Evolutionary conservation across 1,284 basidiomycete genomes (phyloP).

Genomic region (Rhodotorula mucilaginosa): DNA sequence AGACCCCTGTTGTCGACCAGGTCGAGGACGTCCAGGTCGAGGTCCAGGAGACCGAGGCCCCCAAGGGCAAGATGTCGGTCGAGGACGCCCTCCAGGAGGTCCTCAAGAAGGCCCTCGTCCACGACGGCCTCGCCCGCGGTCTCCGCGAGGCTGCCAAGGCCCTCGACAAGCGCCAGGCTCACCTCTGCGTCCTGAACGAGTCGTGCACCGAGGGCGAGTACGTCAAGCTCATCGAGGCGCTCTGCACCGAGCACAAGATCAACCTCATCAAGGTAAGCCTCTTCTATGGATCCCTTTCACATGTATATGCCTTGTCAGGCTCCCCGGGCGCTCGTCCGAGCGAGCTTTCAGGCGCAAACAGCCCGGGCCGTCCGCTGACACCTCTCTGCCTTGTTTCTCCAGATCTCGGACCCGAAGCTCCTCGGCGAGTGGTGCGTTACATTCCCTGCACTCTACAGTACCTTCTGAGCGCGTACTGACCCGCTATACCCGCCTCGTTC

Average conservation of each 20-base stretch:
- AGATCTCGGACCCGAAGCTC: constrained; percentile 84
- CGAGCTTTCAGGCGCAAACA: neutral
- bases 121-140: constrained; percentile 97
- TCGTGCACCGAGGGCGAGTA: constrained; percentile 99
- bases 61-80: constrained; percentile 85
- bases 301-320: no score
- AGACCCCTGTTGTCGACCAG: constrained; percentile 54
- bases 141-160: constrained; percentile 98
- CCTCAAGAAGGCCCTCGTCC: constrained; percentile 91
- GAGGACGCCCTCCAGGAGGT: constrained; percentile 71
- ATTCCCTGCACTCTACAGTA: neutral
- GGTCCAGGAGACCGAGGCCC: constrained; percentile 76
- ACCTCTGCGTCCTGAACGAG: constrained; percentile 98
- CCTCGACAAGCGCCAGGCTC: constrained; percentile 96
- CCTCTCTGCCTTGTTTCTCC: neutral
- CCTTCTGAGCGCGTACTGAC: no score
- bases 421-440: constrained; percentile 76
- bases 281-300: constrained; percentile 44
- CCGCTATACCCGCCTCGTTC: neutral
- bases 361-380: neutral
- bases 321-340: neutral
- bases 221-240: constrained; percentile 99
- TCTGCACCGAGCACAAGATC: constrained; percentile 84
- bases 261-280: constrained; percentile 81
- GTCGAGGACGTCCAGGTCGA: constrained; percentile 57